These are phyloP conservation scores for Ceratopteris richardii DNA, from an alignment of 75 land plant species.

Conservation along the genomic window DNA sequence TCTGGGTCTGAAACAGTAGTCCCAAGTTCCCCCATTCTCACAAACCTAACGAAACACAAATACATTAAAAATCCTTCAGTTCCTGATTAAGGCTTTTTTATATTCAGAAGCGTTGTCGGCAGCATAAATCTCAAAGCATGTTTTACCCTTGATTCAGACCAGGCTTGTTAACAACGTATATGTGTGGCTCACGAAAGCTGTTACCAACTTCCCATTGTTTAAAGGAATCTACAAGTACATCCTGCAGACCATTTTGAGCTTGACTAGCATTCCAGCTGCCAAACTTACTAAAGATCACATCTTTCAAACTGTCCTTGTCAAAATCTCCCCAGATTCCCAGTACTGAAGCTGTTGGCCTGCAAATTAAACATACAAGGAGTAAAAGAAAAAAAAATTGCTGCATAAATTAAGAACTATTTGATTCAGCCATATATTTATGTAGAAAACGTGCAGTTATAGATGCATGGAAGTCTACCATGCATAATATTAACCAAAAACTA, in stretches of 20 bases:
- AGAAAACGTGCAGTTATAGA: too few relatives aligned
- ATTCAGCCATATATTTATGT: too few relatives aligned
- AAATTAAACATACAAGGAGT: background rate
- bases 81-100: too few relatives aligned
- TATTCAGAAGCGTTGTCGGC: background rate
- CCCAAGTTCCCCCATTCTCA: constrained; percentile 25
- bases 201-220: constrained; percentile 10
- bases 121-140: background rate
- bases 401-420: too few relatives aligned
- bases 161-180: constrained; percentile 19
- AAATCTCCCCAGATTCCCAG: constrained; percentile 31
- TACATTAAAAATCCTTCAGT: background rate
- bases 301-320: constrained; percentile 5
- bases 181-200: constrained; percentile 7
- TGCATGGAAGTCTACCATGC: too few relatives aligned
- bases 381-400: background rate
- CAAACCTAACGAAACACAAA: constrained; percentile 10
- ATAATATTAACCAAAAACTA: too few relatives aligned
- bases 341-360: constrained; percentile 15
- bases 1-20: constrained; percentile 24
- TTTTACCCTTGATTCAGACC: constrained; percentile 19
- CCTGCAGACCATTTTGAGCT: background rate
- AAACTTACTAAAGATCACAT: background rate
- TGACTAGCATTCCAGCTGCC: constrained; percentile 9
- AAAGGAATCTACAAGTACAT: background rate